phyloP scores from a whole-genome alignment of 2,329 filamentous ascomycete species.

The Clarireedia homoeocarpa region DNA sequence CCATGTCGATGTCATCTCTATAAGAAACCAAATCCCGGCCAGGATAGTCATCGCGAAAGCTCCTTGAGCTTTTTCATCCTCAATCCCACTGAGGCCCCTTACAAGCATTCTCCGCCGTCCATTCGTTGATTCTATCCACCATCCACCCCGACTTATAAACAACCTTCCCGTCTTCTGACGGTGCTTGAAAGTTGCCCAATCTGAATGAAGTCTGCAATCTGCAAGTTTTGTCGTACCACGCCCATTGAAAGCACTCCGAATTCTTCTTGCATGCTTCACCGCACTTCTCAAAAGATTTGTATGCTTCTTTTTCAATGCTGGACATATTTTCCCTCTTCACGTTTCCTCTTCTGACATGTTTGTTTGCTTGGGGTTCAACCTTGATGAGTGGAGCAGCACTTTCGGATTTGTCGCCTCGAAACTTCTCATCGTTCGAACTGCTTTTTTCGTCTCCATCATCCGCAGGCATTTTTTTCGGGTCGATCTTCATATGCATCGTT shows the following conservation, averaged over 20 bases:
- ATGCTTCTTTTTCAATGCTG: slow-evolving; percentile 30
- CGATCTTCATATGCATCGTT: neutral
- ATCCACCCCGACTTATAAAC: slow-evolving; percentile 15
- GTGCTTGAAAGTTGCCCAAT: slow-evolving; percentile 9
- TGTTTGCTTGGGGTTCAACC: slow-evolving; percentile 23
- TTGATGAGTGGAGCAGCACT: no score
- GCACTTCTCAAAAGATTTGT: slow-evolving; percentile 37
- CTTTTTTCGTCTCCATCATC: neutral
- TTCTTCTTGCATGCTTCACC: slow-evolving; percentile 38
- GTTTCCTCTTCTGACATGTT: neutral
- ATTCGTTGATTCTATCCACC: slow-evolving; percentile 13
- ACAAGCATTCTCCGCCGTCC: slow-evolving; percentile 13
- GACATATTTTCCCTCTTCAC: neutral
- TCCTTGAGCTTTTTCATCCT: neutral
- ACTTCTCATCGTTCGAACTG: no score
- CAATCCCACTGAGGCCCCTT: neutral
- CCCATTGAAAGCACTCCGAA: slow-evolving; percentile 31
- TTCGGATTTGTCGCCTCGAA: no score
- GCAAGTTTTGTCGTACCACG: slow-evolving; percentile 21
- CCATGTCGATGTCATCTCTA: neutral
- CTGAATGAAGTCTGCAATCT: slow-evolving; percentile 10
- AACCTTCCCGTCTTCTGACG: slow-evolving; percentile 1
- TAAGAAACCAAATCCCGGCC: no score
- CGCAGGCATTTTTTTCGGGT: neutral
- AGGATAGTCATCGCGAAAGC: neutral